Evolutionary conservation across 2,329 filamentous ascomycete species (phyloP), one percentile per base, ranked within the genome.

Genomic region (Exophiala sp.): DNA sequence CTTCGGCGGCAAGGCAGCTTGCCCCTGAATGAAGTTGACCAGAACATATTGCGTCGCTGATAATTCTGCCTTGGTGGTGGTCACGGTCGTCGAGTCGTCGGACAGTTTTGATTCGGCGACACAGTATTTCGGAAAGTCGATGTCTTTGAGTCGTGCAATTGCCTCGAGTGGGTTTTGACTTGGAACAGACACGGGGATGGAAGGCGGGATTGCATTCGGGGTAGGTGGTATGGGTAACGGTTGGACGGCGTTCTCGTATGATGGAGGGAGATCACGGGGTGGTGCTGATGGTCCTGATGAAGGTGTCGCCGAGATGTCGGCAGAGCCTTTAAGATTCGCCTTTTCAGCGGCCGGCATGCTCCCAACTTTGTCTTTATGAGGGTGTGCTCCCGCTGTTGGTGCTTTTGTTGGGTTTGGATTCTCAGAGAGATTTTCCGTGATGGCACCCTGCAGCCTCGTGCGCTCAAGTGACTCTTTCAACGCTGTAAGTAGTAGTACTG

Each of bases 1-100:
- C 27, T 62, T 57, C 2, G 64, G 64, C 8, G 64, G 63, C 1
- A 66, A 41, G 9, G 38, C 24, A n/a, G 60, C 61, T 46, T 66
- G 63, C 13, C 61, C 55, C 49, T 53, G 47, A 38, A 66, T 59
- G 48, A 65, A 62, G 13, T 53, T 52, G 5, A 58, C 46, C 9
- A 66, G 56, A 19, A 50, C 50, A 19, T 55, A 49, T 13, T 62
- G 57, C 23, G 59, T 58, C 1, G 53, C 52, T 9, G 55, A 52
- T 4, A 63, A 47, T 16, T 58, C 54, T 7, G 60, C 55, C 23
- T 59, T 56, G 14, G 58, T 60, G 16, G 58, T 62, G 19, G 60
- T 61, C 27, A 63, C 47, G 22, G 58, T 60, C 5, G 56, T 56
- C 18, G 52, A 52, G 50, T 64, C 62, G 18, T 56, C 55, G 22